Evolutionary conservation across 139 green algal genomes (phyloP).

Genomic region (Mesostigma viride): DNA sequence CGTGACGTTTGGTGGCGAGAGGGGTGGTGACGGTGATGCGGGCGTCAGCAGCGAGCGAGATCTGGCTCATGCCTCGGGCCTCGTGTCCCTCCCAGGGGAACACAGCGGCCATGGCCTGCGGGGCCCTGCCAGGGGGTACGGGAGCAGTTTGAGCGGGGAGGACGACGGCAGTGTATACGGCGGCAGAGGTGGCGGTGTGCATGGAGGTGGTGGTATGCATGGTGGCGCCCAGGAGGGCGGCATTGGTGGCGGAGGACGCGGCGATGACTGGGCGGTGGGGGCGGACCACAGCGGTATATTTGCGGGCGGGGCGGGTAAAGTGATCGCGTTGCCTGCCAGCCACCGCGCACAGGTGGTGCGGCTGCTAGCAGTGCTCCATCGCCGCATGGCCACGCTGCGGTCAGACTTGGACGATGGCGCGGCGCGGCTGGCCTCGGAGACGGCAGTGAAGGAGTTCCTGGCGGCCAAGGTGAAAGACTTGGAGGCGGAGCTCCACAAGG

Average conservation of each 20-base stretch:
- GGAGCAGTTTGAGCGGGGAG: too few relatives aligned
- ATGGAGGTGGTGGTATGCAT: too few relatives aligned
- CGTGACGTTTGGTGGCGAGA: too few relatives aligned
- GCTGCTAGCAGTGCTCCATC: not conserved
- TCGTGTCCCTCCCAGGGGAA: too few relatives aligned
- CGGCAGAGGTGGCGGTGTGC: too few relatives aligned
- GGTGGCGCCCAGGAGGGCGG: too few relatives aligned
- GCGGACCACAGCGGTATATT: not conserved
- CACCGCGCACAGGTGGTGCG: not conserved
- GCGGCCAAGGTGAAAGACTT: conserved; percentile 18
- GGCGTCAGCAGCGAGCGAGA: too few relatives aligned
- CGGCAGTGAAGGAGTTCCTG: conserved; percentile 16
- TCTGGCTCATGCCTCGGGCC: too few relatives aligned
- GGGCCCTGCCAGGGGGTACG: too few relatives aligned
- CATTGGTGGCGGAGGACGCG: not conserved
- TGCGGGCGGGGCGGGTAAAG: not conserved
- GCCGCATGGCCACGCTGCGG: not conserved
- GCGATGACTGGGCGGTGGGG: not conserved
- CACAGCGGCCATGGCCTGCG: too few relatives aligned
- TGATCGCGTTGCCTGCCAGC: conserved; percentile 6
- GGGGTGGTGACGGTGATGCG: too few relatives aligned
- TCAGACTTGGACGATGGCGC: conserved; percentile 14
- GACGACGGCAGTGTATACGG: too few relatives aligned
- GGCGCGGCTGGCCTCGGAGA: conserved; percentile 14
- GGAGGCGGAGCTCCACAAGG: conserved; percentile 14